Conservation (phyloP, 2,329 filamentous ascomycete species). For the Ambrosiella cleistominuta region DNA sequence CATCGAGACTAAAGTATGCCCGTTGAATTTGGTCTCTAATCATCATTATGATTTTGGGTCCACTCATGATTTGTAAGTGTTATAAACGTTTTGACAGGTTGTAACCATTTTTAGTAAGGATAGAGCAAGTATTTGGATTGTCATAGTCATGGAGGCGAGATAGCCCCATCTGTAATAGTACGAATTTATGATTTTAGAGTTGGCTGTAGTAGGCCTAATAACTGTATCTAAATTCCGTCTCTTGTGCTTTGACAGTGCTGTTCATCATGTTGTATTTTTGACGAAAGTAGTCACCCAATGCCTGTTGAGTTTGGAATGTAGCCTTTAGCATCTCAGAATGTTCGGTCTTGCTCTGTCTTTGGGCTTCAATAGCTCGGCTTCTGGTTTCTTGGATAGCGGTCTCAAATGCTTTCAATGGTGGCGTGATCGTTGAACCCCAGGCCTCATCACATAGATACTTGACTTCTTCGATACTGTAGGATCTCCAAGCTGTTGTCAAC, state of each 20-base stretch:
- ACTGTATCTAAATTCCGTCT: neutral
- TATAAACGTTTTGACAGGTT: neutral
- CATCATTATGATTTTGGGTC: neutral
- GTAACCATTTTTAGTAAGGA: no score
- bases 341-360: neutral
- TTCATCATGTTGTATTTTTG: neutral
- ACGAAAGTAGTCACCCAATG: neutral
- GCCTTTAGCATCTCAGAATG: neutral
- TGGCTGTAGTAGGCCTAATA: neutral
- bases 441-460: conserved; percentile 10
- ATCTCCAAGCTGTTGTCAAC: conserved; percentile 6
- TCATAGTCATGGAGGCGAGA: no score
- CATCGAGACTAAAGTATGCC: neutral
- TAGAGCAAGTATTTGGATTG: no score
- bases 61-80: neutral
- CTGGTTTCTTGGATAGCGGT: conserved; percentile 2
- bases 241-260: neutral
- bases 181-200: neutral
- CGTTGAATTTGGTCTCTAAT: neutral
- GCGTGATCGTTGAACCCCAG: conserved; percentile 10
- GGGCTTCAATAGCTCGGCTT: conserved; percentile 2
- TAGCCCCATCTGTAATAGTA: neutral
- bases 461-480: conserved; percentile 7
- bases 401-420: conserved; percentile 1
- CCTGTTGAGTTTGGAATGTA: neutral